A percentile compares a stretch with the other conserved stretches of the same genome.
phyloP scores from a whole-genome alignment of 148 eudicot genomes.

The Oxyria digyna region DNA sequence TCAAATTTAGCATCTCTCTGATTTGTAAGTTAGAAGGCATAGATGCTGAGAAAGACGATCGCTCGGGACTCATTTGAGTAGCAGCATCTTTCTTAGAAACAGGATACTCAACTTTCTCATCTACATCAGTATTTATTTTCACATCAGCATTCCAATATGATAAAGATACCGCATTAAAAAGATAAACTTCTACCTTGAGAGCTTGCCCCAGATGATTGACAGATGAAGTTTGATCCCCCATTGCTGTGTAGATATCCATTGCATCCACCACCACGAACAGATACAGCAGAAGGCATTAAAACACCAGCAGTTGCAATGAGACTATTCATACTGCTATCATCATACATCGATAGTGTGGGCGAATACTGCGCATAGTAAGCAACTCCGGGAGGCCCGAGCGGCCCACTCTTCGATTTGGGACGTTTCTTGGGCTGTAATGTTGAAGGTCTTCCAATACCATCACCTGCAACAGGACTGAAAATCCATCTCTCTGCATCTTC shows the following conservation, averaged over 20 bases:
- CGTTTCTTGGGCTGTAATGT: conserved; percentile 44
- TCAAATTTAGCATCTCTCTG: conserved; percentile 36
- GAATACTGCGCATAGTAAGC: conserved; percentile 52
- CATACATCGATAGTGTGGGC: conserved; percentile 44
- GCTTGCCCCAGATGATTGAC: conserved; percentile 31
- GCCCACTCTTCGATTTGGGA: conserved; percentile 86
- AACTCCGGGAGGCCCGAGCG: conserved; percentile 72
- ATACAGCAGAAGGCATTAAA: conserved; percentile 35
- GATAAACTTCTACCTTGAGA: conserved; percentile 36
- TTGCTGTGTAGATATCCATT: conserved; percentile 14
- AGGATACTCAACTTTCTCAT: conserved; percentile 34
- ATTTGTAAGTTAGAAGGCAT: conserved; percentile 40
- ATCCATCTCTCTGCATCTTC: conserved; percentile 12
- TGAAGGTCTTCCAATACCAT: conserved; percentile 38
- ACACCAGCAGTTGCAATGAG: conserved; percentile 40
- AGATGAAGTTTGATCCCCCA: conserved; percentile 45
- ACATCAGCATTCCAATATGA: background rate
- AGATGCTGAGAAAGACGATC: conserved; percentile 41
- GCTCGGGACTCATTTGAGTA: conserved; percentile 89
- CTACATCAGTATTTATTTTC: conserved; percentile 34
- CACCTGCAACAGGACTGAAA: conserved; percentile 23
- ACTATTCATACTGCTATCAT: conserved; percentile 32
- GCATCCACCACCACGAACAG: conserved; percentile 23
- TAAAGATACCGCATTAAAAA: background rate
- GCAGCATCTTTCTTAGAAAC: conserved; percentile 85